Evolutionary conservation across 306 rosid species (phyloP).

Genomic region (Prunus padus): DNA sequence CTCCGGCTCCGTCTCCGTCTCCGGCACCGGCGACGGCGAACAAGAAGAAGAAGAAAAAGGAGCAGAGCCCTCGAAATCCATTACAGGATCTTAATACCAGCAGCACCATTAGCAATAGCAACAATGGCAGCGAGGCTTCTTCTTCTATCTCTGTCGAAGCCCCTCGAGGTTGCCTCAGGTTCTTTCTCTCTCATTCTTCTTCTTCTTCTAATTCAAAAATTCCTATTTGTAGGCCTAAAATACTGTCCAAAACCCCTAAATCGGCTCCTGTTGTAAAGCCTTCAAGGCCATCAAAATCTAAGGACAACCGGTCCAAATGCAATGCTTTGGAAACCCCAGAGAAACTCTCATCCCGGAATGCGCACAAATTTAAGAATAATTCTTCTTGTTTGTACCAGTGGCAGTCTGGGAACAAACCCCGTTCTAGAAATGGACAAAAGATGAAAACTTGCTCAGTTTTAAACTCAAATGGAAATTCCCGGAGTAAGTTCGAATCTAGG

Average conservation of each 20-base stretch:
- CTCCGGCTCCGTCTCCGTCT: slow-evolving; percentile 13
- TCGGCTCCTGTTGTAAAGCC: slow-evolving; percentile 34
- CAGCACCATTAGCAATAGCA: slow-evolving; percentile 37
- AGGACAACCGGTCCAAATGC: slow-evolving; percentile 47
- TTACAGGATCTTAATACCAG: slow-evolving; percentile 51
- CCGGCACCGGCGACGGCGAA: slow-evolving; percentile 24
- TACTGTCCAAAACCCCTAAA: slow-evolving; percentile 45
- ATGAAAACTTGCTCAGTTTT: slow-evolving; percentile 33
- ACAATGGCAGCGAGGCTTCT: slow-evolving; percentile 51
- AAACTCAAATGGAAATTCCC: slow-evolving; percentile 23
- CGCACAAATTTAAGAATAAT: slow-evolving; percentile 28
- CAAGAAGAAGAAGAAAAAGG: slow-evolving; percentile 21
- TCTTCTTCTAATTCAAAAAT: slow-evolving; percentile 47
- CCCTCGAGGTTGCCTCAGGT: slow-evolving; percentile 75
- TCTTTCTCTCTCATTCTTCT: slow-evolving; percentile 51
- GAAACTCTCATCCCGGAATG: slow-evolving; percentile 25
- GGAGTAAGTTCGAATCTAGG: slow-evolving; percentile 30
- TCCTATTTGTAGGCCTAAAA: slow-evolving; percentile 35
- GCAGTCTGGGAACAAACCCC: slow-evolving; percentile 56
- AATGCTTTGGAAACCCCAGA: slow-evolving; percentile 25
- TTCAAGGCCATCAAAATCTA: slow-evolving; percentile 35
- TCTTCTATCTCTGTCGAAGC: slow-evolving; percentile 47
- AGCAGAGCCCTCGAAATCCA: slow-evolving; percentile 43
- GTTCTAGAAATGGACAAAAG: slow-evolving; percentile 35
- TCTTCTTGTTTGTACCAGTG: slow-evolving; percentile 59